Percentiles rank a stretch among this genome's conserved stretches.
These are phyloP conservation scores for Carex pumila DNA, from an alignment of 176 grass and related monocot species.

Conservation along the genomic window DNA sequence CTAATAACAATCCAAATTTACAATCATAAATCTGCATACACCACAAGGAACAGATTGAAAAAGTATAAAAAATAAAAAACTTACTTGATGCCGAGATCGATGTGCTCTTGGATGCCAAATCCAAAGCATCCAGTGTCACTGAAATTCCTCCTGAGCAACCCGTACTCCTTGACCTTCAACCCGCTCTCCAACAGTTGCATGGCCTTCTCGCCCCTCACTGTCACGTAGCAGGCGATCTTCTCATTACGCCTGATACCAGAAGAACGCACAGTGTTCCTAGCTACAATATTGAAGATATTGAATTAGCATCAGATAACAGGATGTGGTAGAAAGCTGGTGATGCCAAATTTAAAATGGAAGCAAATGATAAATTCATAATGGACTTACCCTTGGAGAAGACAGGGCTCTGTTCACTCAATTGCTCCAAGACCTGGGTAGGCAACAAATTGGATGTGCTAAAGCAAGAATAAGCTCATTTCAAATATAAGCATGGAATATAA, in stretches of 20 bases:
- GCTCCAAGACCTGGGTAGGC: conserved; percentile 60
- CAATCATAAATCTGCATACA: neutral
- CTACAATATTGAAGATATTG: conserved; percentile 22
- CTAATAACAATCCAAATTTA: neutral
- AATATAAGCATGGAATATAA: neutral
- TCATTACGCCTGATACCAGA: conserved; percentile 80
- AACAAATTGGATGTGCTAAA: neutral
- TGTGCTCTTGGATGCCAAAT: conserved; percentile 84
- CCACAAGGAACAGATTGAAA: too few species aligned
- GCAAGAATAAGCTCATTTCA: neutral
- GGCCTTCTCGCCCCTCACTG: conserved; percentile 70
- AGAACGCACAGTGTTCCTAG: conserved; percentile 65
- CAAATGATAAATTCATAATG: neutral
- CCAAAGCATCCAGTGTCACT: conserved; percentile 82
- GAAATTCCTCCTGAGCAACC: conserved; percentile 84
- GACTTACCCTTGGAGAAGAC: conserved; percentile 83
- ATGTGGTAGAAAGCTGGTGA: neutral
- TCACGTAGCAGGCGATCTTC: conserved; percentile 88
- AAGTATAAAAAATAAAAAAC: neutral
- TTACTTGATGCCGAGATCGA: conserved; percentile 94
- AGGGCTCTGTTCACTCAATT: conserved; percentile 70
- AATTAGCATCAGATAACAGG: neutral
- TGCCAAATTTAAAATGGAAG: neutral
- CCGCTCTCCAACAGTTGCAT: conserved; percentile 94
- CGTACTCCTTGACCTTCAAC: conserved; percentile 87